Evolutionary conservation across 1,139 yeast genomes (phyloP).

Genomic region (Nakaseomyces delphensis): DNA sequence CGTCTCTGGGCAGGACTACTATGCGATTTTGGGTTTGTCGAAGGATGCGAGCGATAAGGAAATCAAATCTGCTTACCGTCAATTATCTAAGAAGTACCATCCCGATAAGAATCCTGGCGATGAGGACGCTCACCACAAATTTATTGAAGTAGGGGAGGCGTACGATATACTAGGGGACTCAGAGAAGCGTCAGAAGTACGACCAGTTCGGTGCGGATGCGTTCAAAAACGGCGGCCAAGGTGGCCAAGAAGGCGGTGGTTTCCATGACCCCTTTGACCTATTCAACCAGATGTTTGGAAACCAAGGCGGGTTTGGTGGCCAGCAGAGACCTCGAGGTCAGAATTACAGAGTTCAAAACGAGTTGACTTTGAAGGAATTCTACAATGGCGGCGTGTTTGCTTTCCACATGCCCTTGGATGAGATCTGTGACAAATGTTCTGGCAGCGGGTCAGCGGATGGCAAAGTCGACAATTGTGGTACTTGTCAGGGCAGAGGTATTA

Average conservation of each 20-base stretch:
- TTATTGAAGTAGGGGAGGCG: slow-evolving; percentile 88
- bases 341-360: slow-evolving; percentile 51
- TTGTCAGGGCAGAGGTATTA: slow-evolving; percentile 71
- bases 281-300: slow-evolving; percentile 59
- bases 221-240: slow-evolving; percentile 42
- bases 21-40: slow-evolving; percentile 55
- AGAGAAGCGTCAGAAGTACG: slow-evolving; percentile 65
- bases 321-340: slow-evolving; percentile 53
- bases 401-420: slow-evolving; percentile 65
- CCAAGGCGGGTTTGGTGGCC: slow-evolving; percentile 36
- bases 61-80: slow-evolving; percentile 79
- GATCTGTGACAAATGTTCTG: slow-evolving; percentile 67
- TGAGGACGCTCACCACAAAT: slow-evolving; percentile 75
- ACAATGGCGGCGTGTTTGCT: slow-evolving; percentile 53
- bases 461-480: slow-evolving; percentile 50
- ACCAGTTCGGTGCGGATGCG: slow-evolving; percentile 78
- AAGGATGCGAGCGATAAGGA: slow-evolving; percentile 68
- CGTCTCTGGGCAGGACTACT: slow-evolving; percentile 32
- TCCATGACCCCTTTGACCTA: slow-evolving; percentile 59
- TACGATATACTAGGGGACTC: slow-evolving; percentile 77
- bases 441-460: slow-evolving; percentile 80
- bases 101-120: slow-evolving; percentile 88
- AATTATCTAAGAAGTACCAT: slow-evolving; percentile 77
- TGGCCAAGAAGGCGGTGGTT: slow-evolving; percentile 34
- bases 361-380: slow-evolving; percentile 57